A percentile compares a stretch with the other conserved stretches of the same genome.
Evolutionary conservation across 805 yeast genomes (phyloP).

Genomic region (Vanderwaltozyma yarrowii): DNA sequence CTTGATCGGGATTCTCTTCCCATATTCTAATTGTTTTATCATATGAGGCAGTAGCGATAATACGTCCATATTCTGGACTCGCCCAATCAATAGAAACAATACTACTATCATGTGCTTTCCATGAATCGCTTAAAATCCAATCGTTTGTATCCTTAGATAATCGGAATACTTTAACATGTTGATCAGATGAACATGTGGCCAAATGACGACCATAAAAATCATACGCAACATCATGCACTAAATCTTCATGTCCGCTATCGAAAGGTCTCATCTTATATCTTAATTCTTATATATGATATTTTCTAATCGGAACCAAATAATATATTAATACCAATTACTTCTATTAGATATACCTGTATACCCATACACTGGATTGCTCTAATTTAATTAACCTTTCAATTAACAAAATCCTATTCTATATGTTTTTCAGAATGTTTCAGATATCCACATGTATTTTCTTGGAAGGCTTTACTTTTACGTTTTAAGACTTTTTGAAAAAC

Average conservation of each 20-base stretch:
- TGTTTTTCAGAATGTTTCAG: no score
- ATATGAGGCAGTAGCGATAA: conserved; percentile 79
- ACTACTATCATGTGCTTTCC: conserved; percentile 93
- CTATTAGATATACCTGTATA: no score
- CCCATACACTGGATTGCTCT: no score
- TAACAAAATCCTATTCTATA: no score
- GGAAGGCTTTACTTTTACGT: no score
- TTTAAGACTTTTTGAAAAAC: no score
- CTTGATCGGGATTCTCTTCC: conserved; percentile 81
- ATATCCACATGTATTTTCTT: no score
- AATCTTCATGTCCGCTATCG: conserved; percentile 85
- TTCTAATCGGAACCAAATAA: no score
- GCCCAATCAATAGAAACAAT: conserved; percentile 85
- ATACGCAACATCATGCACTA: conserved; percentile 81
- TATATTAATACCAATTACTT: no score
- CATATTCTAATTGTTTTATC: conserved; percentile 84
- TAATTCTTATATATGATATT: no score
- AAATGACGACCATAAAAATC: conserved; percentile 88
- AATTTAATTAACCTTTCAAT: no score
- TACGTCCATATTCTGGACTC: conserved; percentile 83
- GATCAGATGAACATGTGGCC: conserved; percentile 94
- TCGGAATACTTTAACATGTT: conserved; percentile 83
- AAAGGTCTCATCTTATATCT: conserved; percentile 59
- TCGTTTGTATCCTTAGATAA: conserved; percentile 51
- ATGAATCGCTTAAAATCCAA: conserved; percentile 80